Conservation (phyloP, 371 early-diverging fungal genomes). For the Mucor racemosus region DNA sequence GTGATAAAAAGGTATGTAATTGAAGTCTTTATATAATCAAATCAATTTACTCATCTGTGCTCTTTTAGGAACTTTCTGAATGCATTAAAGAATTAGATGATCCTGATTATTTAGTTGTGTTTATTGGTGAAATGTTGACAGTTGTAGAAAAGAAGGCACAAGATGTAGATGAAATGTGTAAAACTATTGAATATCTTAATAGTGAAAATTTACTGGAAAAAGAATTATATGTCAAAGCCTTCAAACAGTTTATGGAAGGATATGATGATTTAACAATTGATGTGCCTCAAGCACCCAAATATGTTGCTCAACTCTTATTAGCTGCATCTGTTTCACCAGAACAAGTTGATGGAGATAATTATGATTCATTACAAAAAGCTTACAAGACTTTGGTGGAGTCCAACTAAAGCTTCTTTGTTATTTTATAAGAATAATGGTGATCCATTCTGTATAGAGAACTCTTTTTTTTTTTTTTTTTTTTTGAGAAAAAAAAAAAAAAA, state of each 20-base stretch:
- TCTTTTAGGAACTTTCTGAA: conserved; percentile 55
- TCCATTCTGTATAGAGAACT: conserved; percentile 10
- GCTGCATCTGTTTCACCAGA: conserved; percentile 19
- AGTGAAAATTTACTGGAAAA: conserved; percentile 45
- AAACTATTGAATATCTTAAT: conserved; percentile 51
- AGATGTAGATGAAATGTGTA: conserved; percentile 60
- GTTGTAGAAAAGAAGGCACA: conserved; percentile 64
- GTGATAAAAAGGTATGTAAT: conserved; percentile 51
- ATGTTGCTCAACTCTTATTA: conserved; percentile 56
- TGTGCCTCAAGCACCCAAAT: conserved; percentile 77
- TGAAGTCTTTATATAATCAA: background rate
- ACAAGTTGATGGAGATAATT: conserved; percentile 22
- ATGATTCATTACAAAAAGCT: conserved; percentile 23
- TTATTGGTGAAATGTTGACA: conserved; percentile 50
- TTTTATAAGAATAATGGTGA: conserved; percentile 5
- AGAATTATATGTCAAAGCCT: conserved; percentile 55
- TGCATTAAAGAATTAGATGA: conserved; percentile 74
- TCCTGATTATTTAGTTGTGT: conserved; percentile 50
- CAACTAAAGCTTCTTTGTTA: background rate
- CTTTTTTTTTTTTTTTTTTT: background rate
- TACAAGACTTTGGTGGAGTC: conserved; percentile 12
- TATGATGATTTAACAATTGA: conserved; percentile 84
- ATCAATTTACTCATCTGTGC: background rate
- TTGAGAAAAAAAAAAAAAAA: background rate
- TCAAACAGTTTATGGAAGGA: conserved; percentile 64